Conservation (phyloP, 176 grass and related monocot genomes). For the Avena sativa region DNA sequence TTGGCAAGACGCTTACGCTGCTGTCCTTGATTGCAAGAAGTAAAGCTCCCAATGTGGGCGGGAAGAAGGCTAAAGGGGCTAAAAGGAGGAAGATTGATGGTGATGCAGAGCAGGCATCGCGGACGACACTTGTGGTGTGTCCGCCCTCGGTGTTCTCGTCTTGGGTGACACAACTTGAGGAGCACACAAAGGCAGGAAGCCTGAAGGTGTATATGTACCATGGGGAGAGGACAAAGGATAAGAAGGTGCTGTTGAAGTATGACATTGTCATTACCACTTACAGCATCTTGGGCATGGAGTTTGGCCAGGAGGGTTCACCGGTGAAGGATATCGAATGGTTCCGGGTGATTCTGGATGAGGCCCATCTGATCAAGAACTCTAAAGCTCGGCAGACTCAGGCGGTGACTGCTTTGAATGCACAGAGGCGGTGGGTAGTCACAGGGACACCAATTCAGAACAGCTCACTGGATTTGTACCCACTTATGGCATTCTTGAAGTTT, state of each 20-base stretch:
- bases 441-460: constrained; percentile 96
- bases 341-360: constrained; percentile 88
- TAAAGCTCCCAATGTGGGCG: constrained; percentile 44
- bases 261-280: constrained; percentile 88
- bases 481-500: constrained; percentile 88
- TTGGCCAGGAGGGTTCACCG: constrained; percentile 58
- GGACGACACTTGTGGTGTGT: constrained; percentile 78
- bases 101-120: constrained; percentile 22
- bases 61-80: constrained; percentile 19
- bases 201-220: constrained; percentile 93
- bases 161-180: constrained; percentile 95
- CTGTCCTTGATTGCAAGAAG: constrained; percentile 69
- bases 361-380: constrained; percentile 93
- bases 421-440: constrained; percentile 91
- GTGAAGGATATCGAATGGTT: constrained; percentile 85
- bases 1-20: constrained; percentile 91
- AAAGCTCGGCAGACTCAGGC: constrained; percentile 78
- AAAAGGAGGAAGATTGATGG: constrained; percentile 62
- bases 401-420: constrained; percentile 77
- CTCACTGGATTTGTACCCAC: constrained; percentile 79
- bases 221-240: constrained; percentile 70
- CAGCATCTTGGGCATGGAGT: constrained; percentile 68
- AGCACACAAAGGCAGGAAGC: constrained; percentile 65
- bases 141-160: constrained; percentile 85
- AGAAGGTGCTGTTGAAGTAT: constrained; percentile 72